Conservation (phyloP, 352 stramenopile genomes). For the Pythium sp. region DNA sequence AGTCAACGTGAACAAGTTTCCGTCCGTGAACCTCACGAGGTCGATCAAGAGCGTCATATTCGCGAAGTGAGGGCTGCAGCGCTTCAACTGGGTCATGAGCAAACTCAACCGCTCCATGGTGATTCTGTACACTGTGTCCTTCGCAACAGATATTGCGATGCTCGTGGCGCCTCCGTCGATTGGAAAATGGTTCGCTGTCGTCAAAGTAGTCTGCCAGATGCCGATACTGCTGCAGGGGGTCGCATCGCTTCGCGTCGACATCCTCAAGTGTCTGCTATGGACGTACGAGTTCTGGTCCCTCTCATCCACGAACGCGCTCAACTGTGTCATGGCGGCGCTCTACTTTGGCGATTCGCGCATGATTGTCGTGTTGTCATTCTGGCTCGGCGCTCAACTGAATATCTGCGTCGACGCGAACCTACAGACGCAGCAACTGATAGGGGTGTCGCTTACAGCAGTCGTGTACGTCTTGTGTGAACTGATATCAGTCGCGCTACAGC, state of each 20-base stretch:
- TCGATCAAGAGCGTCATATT: conserved; percentile 11
- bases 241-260: conserved; percentile 12
- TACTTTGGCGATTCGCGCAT: conserved; percentile 6
- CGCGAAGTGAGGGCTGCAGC: neutral
- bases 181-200: conserved; percentile 3
- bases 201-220: neutral
- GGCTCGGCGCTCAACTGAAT: conserved; percentile 5
- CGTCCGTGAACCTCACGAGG: neutral
- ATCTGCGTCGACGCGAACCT: conserved; percentile 8
- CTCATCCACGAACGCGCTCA: conserved; percentile 14
- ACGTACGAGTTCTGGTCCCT: conserved; percentile 49
- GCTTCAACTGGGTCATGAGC: neutral
- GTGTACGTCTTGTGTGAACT: neutral
- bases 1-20: conserved; percentile 5
- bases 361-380: neutral
- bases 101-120: neutral
- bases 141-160: neutral
- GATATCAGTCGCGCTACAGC: neutral
- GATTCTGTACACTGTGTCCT: neutral
- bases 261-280: conserved; percentile 21
- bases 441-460: neutral
- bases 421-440: neutral
- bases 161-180: neutral
- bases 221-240: neutral
- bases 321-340: conserved; percentile 6